These are phyloP conservation scores for Aspergillus calidoustus DNA, from an alignment of 2,329 filamentous ascomycete species.

Conservation along the genomic window DNA sequence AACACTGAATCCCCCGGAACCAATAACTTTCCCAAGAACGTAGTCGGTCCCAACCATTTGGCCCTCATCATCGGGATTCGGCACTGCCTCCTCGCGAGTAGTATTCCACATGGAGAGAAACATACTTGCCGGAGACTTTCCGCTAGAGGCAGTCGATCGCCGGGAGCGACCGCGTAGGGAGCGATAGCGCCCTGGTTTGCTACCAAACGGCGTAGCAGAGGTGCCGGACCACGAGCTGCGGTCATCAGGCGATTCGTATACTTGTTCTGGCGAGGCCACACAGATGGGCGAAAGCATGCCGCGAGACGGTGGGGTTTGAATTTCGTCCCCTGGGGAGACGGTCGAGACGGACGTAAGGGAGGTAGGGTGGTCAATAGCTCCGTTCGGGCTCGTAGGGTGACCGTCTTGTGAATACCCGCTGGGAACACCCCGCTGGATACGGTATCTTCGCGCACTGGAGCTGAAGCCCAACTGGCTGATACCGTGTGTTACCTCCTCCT, in stretches of 20 bases:
- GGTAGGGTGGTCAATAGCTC: conserved; percentile 43
- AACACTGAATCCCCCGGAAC: conserved; percentile 67
- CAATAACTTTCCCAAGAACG: conserved; percentile 69
- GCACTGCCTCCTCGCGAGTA: conserved; percentile 42
- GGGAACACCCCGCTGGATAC: conserved; percentile 32
- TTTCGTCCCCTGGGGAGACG: conserved; percentile 47
- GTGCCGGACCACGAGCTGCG: conserved; percentile 46
- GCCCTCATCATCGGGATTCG: conserved; percentile 68
- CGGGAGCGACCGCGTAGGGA: conserved; percentile 45
- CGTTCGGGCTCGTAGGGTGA: conserved; percentile 28
- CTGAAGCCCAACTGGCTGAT: conserved; percentile 24
- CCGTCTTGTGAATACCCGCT: conserved; percentile 32
- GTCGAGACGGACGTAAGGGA: conserved; percentile 52
- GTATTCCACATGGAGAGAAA: conserved; percentile 61
- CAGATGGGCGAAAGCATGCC: conserved; percentile 45
- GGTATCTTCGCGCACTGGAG: conserved; percentile 29
- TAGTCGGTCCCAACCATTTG: conserved; percentile 70
- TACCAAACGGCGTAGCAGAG: conserved; percentile 37
- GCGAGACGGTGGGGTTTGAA: conserved; percentile 45
- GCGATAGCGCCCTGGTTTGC: conserved; percentile 43
- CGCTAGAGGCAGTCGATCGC: conserved; percentile 55
- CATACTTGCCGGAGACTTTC: conserved; percentile 62
- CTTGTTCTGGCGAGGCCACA: conserved; percentile 42
- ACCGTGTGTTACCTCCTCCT: conserved; percentile 30
- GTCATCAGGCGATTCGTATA: conserved; percentile 46